Evolutionary conservation across 208 protist genomes (phyloP), one percentile per base, ranked within the genome.

Genomic region (Wallacemonas rigidus): DNA sequence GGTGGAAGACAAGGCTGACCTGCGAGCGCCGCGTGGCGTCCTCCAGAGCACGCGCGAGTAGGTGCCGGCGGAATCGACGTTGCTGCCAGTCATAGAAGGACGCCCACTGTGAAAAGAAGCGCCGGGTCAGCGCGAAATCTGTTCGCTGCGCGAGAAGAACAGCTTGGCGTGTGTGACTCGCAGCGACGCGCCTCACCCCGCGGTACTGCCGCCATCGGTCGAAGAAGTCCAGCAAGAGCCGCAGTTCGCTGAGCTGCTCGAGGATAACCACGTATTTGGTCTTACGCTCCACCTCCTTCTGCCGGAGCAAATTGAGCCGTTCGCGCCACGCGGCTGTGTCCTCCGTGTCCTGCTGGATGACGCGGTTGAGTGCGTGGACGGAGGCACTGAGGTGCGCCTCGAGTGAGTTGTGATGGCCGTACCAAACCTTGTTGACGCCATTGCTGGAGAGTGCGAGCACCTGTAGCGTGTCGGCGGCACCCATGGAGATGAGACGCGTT

Each of bases 401-500:
- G 9, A 93, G 51, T 0, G 62, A 73, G 69, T 97, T 97, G 54
- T 79, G 73, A 56, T 91, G 86, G 17, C 76, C 80, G 76, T 90
- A 93, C 91, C 93, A 97, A 3, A 95, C 81, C 65, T 91, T 95
- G 77, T 95, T 97, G 5, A 92, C 75, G 15, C 90, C 90, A 74
- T 94, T 94, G 78, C 88, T 95, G 15, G 90, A 90, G 7, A 97
- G 69, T 9, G 87, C 85, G 9, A 95, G 75, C 48, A 95, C 83
- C 72, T 93, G 84, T 72, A 95, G 79, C 44, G 89, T 93, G 64
- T 95, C 88, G 47, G 90, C 82, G 9, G 84, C 80, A 17, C 78
- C 71, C 7, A 95, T 58, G 12, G 80, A 79, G 45, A 87, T 75
- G 3, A 94, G 56, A 1, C 51, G 57, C 15, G 54, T 67, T 50